Percentiles rank a stretch among this genome's conserved stretches.
Evolutionary conservation across 2,329 filamentous ascomycete genomes (phyloP).

Genomic region (Colletotrichum endophyticum): DNA sequence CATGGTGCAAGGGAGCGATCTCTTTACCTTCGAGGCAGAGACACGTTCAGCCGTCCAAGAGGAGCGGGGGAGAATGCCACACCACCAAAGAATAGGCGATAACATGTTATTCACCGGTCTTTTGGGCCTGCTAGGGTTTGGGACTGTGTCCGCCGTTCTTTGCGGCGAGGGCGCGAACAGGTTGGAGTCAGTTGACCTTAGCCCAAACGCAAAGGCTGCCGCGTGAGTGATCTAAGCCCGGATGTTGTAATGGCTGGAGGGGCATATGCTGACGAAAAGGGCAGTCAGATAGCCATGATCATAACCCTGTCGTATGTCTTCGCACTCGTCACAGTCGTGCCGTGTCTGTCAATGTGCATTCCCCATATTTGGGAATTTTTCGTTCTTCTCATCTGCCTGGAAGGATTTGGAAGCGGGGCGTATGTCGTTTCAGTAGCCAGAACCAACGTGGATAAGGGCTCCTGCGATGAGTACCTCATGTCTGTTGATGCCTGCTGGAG

Average conservation of each 20-base stretch:
- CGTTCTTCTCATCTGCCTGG: not conserved
- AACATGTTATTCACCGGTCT: not conserved
- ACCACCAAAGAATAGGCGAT: not conserved
- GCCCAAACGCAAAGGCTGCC: not conserved
- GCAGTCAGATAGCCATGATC: not conserved
- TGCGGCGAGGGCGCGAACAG: not conserved
- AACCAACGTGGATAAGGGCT: not conserved
- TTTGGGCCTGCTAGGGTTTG: not conserved
- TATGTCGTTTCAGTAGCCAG: not conserved
- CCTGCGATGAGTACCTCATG: not conserved
- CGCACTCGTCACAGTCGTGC: not conserved
- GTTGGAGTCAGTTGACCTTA: not conserved
- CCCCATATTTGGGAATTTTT: not conserved
- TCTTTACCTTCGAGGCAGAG: not conserved
- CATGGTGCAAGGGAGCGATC: not conserved
- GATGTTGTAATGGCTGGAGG: not conserved
- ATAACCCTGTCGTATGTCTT: not conserved
- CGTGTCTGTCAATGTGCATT: not conserved
- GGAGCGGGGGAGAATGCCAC: not conserved
- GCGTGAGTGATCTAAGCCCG: not conserved
- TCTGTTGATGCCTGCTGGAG: not conserved
- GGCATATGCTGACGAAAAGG: not conserved
- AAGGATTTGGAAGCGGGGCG: not conserved
- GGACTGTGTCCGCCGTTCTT: not conserved
- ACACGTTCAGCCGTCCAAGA: not conserved